Base-by-base conservation (phyloP, 2,329 filamentous ascomycete species). In the Fusarium bactridioides region DNA sequence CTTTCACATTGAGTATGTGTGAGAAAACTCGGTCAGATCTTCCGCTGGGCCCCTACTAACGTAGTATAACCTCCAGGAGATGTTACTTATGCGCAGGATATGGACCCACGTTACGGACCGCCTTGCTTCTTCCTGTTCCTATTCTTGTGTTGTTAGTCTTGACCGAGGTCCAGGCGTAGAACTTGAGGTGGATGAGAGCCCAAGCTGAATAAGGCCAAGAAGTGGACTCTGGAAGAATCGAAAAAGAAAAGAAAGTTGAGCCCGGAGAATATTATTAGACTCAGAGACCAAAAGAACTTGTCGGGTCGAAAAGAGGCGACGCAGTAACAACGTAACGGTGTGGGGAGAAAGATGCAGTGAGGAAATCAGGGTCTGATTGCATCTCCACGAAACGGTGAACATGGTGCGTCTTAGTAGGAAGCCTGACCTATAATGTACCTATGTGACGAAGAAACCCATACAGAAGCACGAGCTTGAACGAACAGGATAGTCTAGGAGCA, bases 71-170 rank as follows among this genome's bases (percentile, higher is more conserved):
- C 64, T 69, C 45, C 68, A 73, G 63, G 55, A 76, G 75, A 68
- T 74, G 70, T 72, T 57, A 64, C 50, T 64, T 57, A 73, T 76
- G 74, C 56, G 70, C 72, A 79, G 72, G 70, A 75, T 70, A 64
- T 60, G 76, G 72, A 78, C 76, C 76, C 76, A 74, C 76, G 76
- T 76, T 72, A 74, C 77, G 76, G 77, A 77, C 72, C 75, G 75
- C 76, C 74, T 77, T 61, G 65, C 62, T 74, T 76, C 55, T 68
- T 61, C 18, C 37, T 68, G 27, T 57, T 51, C 29, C 45, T 67
- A 16, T 66, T 44, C 63, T 50, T 54, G 29, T 47, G 47, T 67
- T 59, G 57, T 56, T 62, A 25, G 59, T 63, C 56, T 66, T 74
- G 65, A 64, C 59, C 56, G 55, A 64, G 74, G 62, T 70, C 62